A percentile compares a stretch with the other conserved stretches of the same genome.
These are phyloP conservation scores for Fraxinus anomala DNA, from an alignment of 257 asterid genomes.

Conservation along the genomic window DNA sequence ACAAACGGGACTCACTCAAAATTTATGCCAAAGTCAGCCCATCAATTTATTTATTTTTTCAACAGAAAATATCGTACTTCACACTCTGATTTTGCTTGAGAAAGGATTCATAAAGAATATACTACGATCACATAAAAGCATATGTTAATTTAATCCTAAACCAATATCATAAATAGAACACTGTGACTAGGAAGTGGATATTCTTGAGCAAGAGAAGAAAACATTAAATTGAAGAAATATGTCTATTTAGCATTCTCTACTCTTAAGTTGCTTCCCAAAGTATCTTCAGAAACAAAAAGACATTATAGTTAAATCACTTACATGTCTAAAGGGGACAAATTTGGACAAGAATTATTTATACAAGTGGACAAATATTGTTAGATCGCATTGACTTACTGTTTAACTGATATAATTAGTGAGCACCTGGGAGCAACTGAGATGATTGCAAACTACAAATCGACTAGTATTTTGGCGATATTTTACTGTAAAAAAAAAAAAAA, in stretches of 20 bases:
- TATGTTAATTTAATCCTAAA: too few relatives aligned
- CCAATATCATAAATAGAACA: too few relatives aligned
- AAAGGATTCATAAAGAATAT: too few relatives aligned
- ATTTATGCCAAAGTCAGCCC: too few relatives aligned
- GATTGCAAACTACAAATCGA: not conserved
- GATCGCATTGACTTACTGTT: not conserved
- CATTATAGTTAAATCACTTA: not conserved
- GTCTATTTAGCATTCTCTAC: not conserved
- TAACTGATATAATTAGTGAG: too few relatives aligned
- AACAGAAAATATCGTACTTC: not conserved
- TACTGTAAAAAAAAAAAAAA: not conserved
- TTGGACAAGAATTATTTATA: too few relatives aligned
- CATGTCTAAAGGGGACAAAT: too few relatives aligned
- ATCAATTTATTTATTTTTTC: too few relatives aligned
- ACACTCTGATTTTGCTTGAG: not conserved
- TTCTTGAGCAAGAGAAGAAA: too few relatives aligned
- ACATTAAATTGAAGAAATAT: not conserved
- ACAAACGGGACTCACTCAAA: too few relatives aligned
- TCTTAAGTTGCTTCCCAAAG: not conserved
- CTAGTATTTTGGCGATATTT: not conserved
- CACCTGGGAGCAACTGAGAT: too few relatives aligned
- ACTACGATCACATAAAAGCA: not conserved
- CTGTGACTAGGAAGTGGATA: not conserved
- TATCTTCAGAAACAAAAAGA: conserved; percentile 7
- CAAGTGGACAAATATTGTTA: not conserved